phyloP scores from a whole-genome alignment of 1,139 yeast species.

The Taphrina communis region DNA sequence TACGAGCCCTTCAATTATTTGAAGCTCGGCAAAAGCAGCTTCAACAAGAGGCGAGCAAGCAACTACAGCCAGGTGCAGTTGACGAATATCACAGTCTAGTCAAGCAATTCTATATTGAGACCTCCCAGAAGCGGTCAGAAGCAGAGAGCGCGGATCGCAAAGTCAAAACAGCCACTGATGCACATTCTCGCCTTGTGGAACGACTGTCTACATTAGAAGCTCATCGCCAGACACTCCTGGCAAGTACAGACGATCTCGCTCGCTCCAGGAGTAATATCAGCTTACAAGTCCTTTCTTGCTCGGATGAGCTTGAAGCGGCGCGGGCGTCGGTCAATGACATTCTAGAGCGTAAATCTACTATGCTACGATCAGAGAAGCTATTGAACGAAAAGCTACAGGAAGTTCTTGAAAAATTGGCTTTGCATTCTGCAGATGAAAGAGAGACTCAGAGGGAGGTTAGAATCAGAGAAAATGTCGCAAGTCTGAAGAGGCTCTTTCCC shows the following conservation, averaged over 20 bases:
- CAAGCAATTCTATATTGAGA: conserved; percentile 56
- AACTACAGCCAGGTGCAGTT: conserved; percentile 61
- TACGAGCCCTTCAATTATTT: conserved; percentile 56
- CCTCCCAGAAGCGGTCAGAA: conserved; percentile 49
- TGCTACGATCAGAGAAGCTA: conserved; percentile 59
- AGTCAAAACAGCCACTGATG: conserved; percentile 49
- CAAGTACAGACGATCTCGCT: conserved; percentile 42
- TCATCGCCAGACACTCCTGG: neutral
- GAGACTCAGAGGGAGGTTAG: conserved; percentile 74
- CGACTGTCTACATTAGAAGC: conserved; percentile 48
- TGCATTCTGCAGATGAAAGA: conserved; percentile 73
- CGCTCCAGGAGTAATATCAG: conserved; percentile 48
- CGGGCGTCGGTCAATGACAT: conserved; percentile 56
- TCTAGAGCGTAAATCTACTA: conserved; percentile 58
- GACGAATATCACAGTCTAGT: conserved; percentile 67
- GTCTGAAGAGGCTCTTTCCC: conserved; percentile 73
- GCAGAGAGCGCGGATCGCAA: conserved; percentile 48
- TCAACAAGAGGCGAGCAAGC: conserved; percentile 48
- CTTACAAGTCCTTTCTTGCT: conserved; percentile 49
- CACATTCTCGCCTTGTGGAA: conserved; percentile 48
- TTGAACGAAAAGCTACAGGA: conserved; percentile 70
- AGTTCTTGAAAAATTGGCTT: conserved; percentile 67
- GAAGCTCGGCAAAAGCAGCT: conserved; percentile 55
- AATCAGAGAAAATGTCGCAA: conserved; percentile 72
- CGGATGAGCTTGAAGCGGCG: conserved; percentile 52